phyloP scores from a whole-genome alignment of 1,284 basidiomycete genomes.

The Trichosporon sp. region DNA sequence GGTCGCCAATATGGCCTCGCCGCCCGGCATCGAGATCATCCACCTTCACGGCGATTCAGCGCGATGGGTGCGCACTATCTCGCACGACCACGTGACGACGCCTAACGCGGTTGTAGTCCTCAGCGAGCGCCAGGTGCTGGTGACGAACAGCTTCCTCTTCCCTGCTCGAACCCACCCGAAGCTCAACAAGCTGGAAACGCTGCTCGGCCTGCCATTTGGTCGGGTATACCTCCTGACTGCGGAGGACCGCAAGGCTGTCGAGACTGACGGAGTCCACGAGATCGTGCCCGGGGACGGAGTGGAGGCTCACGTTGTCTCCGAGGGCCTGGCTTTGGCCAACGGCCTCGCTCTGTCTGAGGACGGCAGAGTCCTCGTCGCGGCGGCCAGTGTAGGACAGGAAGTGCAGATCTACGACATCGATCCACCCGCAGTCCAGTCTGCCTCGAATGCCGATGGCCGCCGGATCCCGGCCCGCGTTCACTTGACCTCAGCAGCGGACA shows the following conservation, averaged over 20 bases:
- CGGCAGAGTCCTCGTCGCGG: slow-evolving; percentile 6
- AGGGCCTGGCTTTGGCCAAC: background rate
- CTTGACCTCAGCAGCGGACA: background rate
- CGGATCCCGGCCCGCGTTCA: background rate
- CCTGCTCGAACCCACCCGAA: background rate
- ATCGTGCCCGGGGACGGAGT: too few relatives aligned
- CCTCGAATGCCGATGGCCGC: too few relatives aligned
- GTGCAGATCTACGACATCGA: slow-evolving; percentile 14
- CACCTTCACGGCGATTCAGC: background rate
- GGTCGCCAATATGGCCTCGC: slow-evolving; percentile 4
- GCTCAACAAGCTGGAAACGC: slow-evolving; percentile 3
- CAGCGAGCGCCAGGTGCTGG: slow-evolving; percentile 5
- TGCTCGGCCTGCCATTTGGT: slow-evolving; percentile 2
- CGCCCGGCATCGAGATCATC: slow-evolving; percentile 8
- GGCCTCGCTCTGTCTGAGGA: slow-evolving; percentile 4
- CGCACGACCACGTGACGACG: background rate
- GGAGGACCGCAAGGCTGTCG: too few relatives aligned
- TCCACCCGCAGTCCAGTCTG: too few relatives aligned
- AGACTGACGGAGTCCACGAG: too few relatives aligned
- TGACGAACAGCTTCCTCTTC: slow-evolving; percentile 10
- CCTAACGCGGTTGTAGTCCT: slow-evolving; percentile 12
- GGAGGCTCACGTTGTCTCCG: background rate
- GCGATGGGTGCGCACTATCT: background rate
- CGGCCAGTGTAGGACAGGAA: background rate
- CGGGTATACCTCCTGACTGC: background rate